Percentiles rank a stretch among this genome's conserved stretches.
Conservation (phyloP, 306 rosid species). For the Casuarina equisetifolia region DNA sequence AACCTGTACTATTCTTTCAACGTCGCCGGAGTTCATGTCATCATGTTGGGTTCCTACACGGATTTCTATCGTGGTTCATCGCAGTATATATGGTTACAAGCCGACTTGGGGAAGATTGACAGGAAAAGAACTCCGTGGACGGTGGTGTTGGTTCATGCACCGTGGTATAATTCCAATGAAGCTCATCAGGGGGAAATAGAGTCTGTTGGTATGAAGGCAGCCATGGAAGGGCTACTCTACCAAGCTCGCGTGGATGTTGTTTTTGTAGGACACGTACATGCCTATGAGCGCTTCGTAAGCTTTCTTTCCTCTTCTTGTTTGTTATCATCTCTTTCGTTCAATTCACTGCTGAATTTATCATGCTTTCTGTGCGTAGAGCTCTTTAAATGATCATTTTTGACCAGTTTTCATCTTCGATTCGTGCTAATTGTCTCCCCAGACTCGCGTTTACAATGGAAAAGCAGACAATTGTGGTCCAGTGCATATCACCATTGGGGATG, state of each 20-base stretch:
- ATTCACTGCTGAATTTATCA: no score
- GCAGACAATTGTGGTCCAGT: conserved; percentile 65
- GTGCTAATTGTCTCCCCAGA: conserved; percentile 34
- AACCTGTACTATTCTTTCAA: conserved; percentile 85
- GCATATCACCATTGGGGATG: conserved; percentile 81
- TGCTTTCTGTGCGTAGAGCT: no score
- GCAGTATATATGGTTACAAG: conserved; percentile 67
- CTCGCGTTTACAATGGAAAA: conserved; percentile 65
- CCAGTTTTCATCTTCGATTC: neutral
- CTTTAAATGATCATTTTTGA: neutral
- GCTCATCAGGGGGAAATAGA: conserved; percentile 73
- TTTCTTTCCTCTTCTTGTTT: neutral
- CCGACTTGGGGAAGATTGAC: conserved; percentile 52
- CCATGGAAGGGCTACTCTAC: conserved; percentile 72
- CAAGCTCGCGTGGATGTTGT: conserved; percentile 68
- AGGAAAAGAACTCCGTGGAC: conserved; percentile 67
- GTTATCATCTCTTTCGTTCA: no score
- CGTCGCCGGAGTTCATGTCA: conserved; percentile 67
- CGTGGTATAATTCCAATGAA: conserved; percentile 77
- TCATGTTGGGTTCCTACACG: conserved; percentile 86
- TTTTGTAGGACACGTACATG: conserved; percentile 82
- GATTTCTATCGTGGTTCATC: conserved; percentile 47
- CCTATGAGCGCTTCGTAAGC: conserved; percentile 90
- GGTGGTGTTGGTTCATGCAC: conserved; percentile 69
- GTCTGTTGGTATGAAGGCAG: conserved; percentile 54